Evolutionary conservation across 352 stramenopile genomes (phyloP).

Genomic region (Phytophthora tentaculata): DNA sequence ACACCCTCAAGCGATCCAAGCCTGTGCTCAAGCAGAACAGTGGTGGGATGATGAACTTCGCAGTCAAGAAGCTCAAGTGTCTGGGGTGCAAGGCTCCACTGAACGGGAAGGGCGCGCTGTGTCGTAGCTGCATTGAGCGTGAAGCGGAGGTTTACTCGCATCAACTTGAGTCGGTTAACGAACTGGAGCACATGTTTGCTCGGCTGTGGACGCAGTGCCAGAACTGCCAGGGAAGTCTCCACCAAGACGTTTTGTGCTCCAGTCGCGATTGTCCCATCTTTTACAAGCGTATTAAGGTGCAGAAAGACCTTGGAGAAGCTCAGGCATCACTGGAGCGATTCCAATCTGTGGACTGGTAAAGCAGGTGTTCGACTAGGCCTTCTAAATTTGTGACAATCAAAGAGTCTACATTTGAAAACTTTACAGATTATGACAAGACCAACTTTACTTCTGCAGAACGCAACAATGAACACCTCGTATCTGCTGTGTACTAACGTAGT

Average conservation of each 20-base stretch:
- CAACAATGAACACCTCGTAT: neutral
- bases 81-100: constrained; percentile 97
- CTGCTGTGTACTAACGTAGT: no score
- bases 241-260: constrained; percentile 96
- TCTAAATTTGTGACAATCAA: no score
- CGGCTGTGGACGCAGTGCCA: constrained; percentile 98
- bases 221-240: constrained; percentile 97
- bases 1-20: constrained; percentile 98
- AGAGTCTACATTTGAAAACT: neutral
- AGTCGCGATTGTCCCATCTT: constrained; percentile 99
- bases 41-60: constrained; percentile 99
- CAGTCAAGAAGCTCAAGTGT: constrained; percentile 98
- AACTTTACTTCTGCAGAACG: neutral
- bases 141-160: constrained; percentile 96
- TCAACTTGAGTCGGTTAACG: constrained; percentile 93
- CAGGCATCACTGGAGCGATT: constrained; percentile 96
- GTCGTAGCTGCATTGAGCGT: constrained; percentile 93
- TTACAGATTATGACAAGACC: neutral
- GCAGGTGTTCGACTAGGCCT: neutral
- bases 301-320: constrained; percentile 96
- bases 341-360: constrained; percentile 82
- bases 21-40: constrained; percentile 95
- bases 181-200: constrained; percentile 94
- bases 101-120: constrained; percentile 91
- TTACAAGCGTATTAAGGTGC: constrained; percentile 99